Conservation (phyloP, 164 flowering plant species). For the Pachysandra terminalis region DNA sequence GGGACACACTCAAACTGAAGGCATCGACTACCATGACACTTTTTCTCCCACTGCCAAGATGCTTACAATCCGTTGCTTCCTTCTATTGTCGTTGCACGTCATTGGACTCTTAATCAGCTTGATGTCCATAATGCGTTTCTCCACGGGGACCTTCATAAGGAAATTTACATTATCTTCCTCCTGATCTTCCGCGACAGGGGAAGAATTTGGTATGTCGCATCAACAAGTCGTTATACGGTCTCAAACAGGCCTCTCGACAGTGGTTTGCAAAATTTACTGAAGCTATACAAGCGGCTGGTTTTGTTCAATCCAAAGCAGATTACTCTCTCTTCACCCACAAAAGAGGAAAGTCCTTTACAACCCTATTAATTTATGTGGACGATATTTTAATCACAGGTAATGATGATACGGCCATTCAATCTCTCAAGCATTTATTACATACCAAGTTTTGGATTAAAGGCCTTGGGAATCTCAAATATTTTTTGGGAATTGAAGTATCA, state of each 20-base stretch:
- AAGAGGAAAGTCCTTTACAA: neutral
- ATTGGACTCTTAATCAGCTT: neutral
- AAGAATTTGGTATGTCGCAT: neutral
- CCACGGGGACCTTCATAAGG: neutral
- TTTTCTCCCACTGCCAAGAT: neutral
- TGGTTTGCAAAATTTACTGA: constrained; percentile 6
- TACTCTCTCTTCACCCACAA: neutral
- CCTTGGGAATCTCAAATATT: neutral
- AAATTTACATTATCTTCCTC: neutral
- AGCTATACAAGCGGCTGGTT: neutral
- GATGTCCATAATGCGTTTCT: neutral
- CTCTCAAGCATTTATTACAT: neutral
- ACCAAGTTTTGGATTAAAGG: neutral
- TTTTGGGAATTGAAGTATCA: constrained; percentile 4
- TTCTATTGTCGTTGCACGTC: neutral
- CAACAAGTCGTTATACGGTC: constrained; percentile 8
- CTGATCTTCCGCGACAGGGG: too few species aligned
- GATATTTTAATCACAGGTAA: neutral
- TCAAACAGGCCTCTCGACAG: constrained; percentile 9
- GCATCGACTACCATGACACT: neutral
- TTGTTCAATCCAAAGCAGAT: neutral
- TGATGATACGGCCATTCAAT: neutral
- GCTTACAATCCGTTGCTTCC: neutral
- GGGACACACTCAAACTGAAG: neutral
- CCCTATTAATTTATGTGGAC: neutral